Percentiles rank a stretch among this genome's conserved stretches.
Conservation (phyloP, 768 basidiomycete species). For the Sarcomyxa edulis region DNA sequence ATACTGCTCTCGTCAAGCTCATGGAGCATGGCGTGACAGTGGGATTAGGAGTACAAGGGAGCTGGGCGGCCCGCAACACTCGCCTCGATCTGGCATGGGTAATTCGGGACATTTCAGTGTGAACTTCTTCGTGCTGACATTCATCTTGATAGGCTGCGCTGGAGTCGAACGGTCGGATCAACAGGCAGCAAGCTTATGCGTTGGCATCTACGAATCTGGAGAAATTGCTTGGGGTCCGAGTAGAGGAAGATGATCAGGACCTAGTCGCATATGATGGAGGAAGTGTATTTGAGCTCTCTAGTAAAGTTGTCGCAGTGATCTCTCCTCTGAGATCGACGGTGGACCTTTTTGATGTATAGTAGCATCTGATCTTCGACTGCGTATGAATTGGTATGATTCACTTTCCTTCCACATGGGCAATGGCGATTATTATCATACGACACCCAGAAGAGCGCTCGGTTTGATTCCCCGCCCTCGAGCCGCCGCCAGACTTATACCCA, state of each 20-base stretch:
- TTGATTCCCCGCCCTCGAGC: slow-evolving; percentile 66
- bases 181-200: slow-evolving; percentile 33
- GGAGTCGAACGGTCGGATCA: slow-evolving; percentile 40
- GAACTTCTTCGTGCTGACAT: slow-evolving; percentile 1
- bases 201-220: slow-evolving; percentile 41
- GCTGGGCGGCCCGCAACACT: slow-evolving; percentile 70
- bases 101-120: slow-evolving; percentile 18
- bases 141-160: slow-evolving; percentile 31
- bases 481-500: slow-evolving; percentile 73
- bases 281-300: slow-evolving; percentile 47
- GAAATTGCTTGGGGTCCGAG: slow-evolving; percentile 23
- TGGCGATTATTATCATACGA: slow-evolving; percentile 31
- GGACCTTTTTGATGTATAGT: slow-evolving; percentile 32
- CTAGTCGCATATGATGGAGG: slow-evolving; percentile 60
- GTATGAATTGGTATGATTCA: too few species aligned
- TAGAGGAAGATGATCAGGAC: slow-evolving; percentile 40
- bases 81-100: slow-evolving; percentile 82
- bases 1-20: slow-evolving; percentile 57
- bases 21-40: slow-evolving; percentile 73
- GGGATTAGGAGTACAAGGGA: slow-evolving; percentile 62
- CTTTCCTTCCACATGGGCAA: slow-evolving; percentile 16
- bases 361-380: too few species aligned
- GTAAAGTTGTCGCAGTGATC: slow-evolving; percentile 53
- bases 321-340: slow-evolving; percentile 45
- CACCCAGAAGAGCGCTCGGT: slow-evolving; percentile 60